Evolutionary conservation across 805 yeast genomes (phyloP), one percentile per base, ranked within the genome.

Genomic region (Candida berthetii): DNA sequence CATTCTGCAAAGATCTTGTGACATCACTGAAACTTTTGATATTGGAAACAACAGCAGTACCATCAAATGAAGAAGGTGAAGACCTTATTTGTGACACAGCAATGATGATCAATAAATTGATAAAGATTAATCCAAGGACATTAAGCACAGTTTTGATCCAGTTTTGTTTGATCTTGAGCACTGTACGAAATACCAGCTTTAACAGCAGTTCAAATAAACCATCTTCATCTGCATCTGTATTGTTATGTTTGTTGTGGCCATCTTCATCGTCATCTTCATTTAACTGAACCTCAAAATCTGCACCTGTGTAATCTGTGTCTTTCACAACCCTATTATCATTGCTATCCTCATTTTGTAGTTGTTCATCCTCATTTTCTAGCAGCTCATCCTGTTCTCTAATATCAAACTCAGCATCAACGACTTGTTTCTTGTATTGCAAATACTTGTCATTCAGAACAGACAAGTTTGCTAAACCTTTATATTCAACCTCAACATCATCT

Each of bases 21-120:
- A 54, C 45, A 31, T 54, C 58, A 13, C 40, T 42, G 15, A 49
- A 42, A 1, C 48, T 44, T 15, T 40, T 35, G 17, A 48, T 42
- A 40, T 42, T 48, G 8, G 48, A 38, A 9, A 45, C 41, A 38
- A 47, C 44, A 27, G 44, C 47, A 25, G 27, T 15, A 29, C 32
- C 38, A 16, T 31, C 10, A 15, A 4, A 5, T 7, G 8, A 6
- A 22, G 6, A 6, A 9, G 25, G 25, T 22, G 25, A 22, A 22
- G 25, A 22, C 25, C 25, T 22, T 9, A 22, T 9, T 14, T n/a
- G n/a, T 3, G 33, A 14, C 19, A 28, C 19, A 7, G 39, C 13
- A n/a, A 28, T 16, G 13, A 45, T 40, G n/a, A 42, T 33, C 6
- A 36, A 6, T 2, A 45, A 33, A 13, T 40, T 45, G 9, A 45